Evolutionary conservation across 345 rosid genomes (phyloP).

Genomic region (Hibiscus trionum): DNA sequence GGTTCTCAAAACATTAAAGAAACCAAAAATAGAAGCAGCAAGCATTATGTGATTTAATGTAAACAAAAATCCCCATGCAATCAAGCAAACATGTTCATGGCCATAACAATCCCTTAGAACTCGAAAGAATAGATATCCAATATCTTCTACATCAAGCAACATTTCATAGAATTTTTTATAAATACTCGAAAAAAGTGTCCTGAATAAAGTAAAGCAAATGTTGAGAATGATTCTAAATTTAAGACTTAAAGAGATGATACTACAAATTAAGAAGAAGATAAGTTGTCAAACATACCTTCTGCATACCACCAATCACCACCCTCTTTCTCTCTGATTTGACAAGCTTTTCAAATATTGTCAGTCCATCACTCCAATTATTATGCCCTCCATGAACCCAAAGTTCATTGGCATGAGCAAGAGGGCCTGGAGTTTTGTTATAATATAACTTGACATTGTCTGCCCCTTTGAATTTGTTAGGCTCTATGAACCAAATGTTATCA

Average conservation of each 20-base stretch:
- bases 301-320: constrained; percentile 77
- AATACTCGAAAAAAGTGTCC: neutral
- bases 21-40: neutral
- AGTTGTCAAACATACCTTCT: constrained; percentile 35
- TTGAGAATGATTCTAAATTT: neutral
- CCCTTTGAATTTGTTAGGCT: constrained; percentile 54
- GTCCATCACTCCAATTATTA: constrained; percentile 67
- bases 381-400: constrained; percentile 85
- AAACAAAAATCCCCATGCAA: neutral
- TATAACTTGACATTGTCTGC: constrained; percentile 45
- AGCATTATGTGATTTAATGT: neutral
- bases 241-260: neutral
- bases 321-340: constrained; percentile 31
- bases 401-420: constrained; percentile 56
- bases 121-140: neutral
- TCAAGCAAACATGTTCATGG: neutral
- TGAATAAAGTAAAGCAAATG: neutral
- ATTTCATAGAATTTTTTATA: neutral
- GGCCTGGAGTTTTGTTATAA: constrained; percentile 68
- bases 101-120: neutral
- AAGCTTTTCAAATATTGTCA: constrained; percentile 54
- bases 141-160: neutral
- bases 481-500: constrained; percentile 62
- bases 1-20: neutral
- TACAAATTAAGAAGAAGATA: constrained; percentile 6